Percentiles rank a stretch among this genome's conserved stretches.
phyloP scores from a whole-genome alignment of 257 asterid genomes.

The Solanum chmielewskii region DNA sequence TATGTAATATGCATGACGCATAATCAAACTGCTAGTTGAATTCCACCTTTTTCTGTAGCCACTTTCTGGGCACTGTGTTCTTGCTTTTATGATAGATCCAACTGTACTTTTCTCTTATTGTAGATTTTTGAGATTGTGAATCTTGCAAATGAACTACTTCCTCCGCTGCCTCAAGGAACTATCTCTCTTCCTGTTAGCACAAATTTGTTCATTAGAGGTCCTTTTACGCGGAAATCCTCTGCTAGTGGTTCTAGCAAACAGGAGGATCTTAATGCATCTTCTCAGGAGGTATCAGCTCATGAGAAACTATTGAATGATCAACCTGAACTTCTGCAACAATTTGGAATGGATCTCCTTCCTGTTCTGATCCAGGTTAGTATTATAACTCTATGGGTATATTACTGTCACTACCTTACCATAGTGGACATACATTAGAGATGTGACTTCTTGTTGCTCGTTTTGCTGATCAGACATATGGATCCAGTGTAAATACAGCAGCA shows the following conservation, averaged over 20 bases:
- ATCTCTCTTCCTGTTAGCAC: constrained; percentile 69
- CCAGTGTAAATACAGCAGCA: constrained; percentile 94
- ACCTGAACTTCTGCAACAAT: constrained; percentile 90
- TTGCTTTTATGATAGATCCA: background rate
- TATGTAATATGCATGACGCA: background rate
- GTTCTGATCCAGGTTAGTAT: constrained; percentile 76
- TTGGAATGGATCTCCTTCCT: constrained; percentile 92
- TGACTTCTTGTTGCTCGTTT: background rate
- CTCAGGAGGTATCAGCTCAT: constrained; percentile 53
- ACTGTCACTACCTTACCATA: background rate
- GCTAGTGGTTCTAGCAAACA: constrained; percentile 56
- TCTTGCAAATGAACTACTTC: constrained; percentile 98
- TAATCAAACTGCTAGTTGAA: background rate
- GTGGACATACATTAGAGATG: background rate
- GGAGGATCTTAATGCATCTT: constrained; percentile 49
- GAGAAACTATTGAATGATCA: constrained; percentile 79
- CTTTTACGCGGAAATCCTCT: constrained; percentile 44
- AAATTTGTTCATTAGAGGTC: constrained; percentile 50
- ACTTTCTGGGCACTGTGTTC: background rate
- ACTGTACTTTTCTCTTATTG: background rate
- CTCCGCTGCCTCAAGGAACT: constrained; percentile 85
- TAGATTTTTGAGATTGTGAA: constrained; percentile 97
- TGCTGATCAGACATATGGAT: constrained; percentile 73
- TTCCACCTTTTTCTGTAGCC: background rate
- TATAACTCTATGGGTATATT: background rate